phyloP scores from a whole-genome alignment of 1,284 basidiomycete species.

The Moniliella sp. region DNA sequence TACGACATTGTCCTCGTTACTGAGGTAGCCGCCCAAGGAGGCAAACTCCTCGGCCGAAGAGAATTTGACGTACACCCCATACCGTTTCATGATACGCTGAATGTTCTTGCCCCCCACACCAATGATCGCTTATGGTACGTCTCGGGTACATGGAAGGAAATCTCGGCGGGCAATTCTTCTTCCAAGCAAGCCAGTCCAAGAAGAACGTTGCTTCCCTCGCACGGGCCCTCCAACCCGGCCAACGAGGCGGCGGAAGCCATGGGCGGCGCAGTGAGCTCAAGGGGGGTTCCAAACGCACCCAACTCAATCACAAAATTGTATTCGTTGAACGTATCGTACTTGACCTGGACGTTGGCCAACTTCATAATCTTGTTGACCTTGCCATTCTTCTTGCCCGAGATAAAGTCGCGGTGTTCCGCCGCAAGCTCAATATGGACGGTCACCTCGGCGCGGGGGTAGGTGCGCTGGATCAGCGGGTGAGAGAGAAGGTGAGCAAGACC shows the following conservation, averaged over 20 bases:
- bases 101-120: constrained; percentile 95
- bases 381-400: constrained; percentile 39
- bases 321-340: constrained; percentile 96
- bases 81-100: constrained; percentile 98
- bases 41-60: constrained; percentile 95
- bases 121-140: constrained; percentile 98
- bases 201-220: constrained; percentile 45
- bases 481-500: constrained; percentile 68
- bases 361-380: constrained; percentile 41
- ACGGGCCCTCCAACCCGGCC: too few species aligned
- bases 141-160: constrained; percentile 95
- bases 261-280: too few species aligned
- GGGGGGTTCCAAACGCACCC: too few species aligned
- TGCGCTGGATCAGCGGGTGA: too few species aligned
- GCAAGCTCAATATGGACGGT: constrained; percentile 94
- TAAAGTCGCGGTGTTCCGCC: constrained; percentile 93
- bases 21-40: constrained; percentile 73
- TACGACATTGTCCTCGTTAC: constrained; percentile 95
- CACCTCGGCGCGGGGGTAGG: too few species aligned
- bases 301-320: constrained; percentile 93
- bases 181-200: constrained; percentile 77
- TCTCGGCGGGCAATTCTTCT: constrained; percentile 92
- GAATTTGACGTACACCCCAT: constrained; percentile 91
- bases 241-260: too few species aligned
- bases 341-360: constrained; percentile 64